phyloP scores from a whole-genome alignment of 257 asterid genomes.

The Solanum virginianum region DNA sequence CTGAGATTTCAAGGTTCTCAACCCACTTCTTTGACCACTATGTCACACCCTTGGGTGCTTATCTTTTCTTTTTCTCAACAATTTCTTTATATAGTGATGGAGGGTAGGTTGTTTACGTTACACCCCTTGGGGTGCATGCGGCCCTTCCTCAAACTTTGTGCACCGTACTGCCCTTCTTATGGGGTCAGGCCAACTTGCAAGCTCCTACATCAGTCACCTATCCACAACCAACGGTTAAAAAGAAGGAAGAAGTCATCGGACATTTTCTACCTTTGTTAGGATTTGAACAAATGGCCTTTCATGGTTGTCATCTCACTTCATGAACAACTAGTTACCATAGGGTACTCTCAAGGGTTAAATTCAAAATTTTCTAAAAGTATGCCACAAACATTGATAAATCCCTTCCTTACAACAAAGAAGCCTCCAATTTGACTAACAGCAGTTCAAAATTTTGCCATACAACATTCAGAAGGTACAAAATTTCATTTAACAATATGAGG shows the following conservation, averaged over 20 bases:
- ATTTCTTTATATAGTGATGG: neutral
- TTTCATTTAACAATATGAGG: neutral
- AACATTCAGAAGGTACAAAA: neutral
- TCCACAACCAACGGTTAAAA: neutral
- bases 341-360: neutral
- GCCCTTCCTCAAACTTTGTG: too few relatives aligned
- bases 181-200: neutral
- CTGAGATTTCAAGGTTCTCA: too few relatives aligned
- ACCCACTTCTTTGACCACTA: too few relatives aligned
- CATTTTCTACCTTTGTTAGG: neutral
- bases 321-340: neutral
- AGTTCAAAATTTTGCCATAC: neutral
- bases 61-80: neutral
- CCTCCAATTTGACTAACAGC: neutral
- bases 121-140: too few relatives aligned
- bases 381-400: neutral
- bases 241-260: neutral
- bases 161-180: too few relatives aligned
- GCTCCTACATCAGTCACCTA: too few relatives aligned
- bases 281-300: neutral
- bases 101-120: too few relatives aligned
- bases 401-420: neutral
- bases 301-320: neutral
- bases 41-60: too few relatives aligned
- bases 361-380: neutral